Conservation (phyloP, 208 protist genomes). For the Naegleria lovaniensis region DNA sequence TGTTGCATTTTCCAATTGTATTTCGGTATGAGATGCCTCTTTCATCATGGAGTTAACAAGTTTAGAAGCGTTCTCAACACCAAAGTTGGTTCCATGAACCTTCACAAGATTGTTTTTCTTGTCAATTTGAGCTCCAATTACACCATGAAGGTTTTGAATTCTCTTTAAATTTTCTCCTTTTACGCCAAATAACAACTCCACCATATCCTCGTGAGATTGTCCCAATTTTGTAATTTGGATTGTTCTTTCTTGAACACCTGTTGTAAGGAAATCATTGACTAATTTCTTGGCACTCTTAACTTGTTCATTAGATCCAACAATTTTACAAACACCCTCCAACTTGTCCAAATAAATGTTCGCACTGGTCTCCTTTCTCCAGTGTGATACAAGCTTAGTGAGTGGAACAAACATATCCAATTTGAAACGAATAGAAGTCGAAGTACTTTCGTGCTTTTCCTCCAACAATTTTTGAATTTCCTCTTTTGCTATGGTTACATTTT, state of each 20-base stretch:
- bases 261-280: not conserved
- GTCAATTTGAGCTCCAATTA: not conserved
- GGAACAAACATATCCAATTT: not conserved
- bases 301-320: not conserved
- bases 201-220: not conserved
- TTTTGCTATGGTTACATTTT: not conserved
- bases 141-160: not conserved
- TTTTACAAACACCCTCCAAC: not conserved
- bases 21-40: not conserved
- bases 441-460: not conserved
- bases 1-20: not conserved
- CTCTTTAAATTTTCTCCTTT: not conserved
- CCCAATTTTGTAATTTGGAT: not conserved
- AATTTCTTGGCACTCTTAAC: not conserved
- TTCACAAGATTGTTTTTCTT: not conserved
- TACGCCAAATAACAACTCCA: not conserved
- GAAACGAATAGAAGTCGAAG: not conserved
- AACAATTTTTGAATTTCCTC: not conserved
- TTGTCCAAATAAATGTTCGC: not conserved
- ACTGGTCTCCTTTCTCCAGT: not conserved
- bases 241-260: not conserved
- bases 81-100: not conserved
- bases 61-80: not conserved
- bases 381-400: not conserved
- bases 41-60: not conserved